These are phyloP conservation scores for Pisolithus marmoratus DNA, from an alignment of 768 basidiomycete genomes.

Conservation along the genomic window DNA sequence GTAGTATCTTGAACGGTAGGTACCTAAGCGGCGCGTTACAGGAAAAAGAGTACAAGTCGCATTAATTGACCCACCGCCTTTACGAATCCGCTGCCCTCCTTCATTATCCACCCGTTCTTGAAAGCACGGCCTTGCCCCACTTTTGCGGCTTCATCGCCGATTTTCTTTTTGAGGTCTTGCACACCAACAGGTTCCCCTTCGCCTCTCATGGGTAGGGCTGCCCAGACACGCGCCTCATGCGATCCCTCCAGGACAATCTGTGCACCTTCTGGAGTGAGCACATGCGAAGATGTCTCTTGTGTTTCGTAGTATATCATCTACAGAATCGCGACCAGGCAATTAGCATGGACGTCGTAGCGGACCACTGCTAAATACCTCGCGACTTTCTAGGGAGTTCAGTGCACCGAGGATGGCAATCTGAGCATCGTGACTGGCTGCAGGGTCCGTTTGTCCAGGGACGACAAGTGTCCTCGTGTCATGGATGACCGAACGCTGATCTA, in stretches of 20 bases:
- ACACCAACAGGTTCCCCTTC: conserved; percentile 60
- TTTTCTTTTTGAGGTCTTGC: conserved; percentile 60
- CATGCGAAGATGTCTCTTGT: conserved; percentile 70
- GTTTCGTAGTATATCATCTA: conserved; percentile 83
- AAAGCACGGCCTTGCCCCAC: conserved; percentile 94
- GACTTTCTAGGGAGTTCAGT: conserved; percentile 82
- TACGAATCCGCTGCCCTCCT: conserved; percentile 83
- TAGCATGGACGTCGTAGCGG: conserved; percentile 6
- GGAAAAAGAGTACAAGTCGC: background rate
- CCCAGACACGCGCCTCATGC: conserved; percentile 95
- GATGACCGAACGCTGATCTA: conserved; percentile 52
- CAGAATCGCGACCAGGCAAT: background rate
- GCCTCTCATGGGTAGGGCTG: conserved; percentile 67
- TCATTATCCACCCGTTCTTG: conserved; percentile 95
- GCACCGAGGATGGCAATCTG: conserved; percentile 86
- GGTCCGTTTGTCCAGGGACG: conserved; percentile 55
- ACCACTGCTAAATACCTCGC: conserved; percentile 50
- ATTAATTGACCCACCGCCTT: conserved; percentile 57
- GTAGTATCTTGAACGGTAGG: conserved; percentile 68
- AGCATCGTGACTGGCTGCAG: conserved; percentile 62
- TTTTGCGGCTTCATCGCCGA: conserved; percentile 88
- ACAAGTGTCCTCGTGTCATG: conserved; percentile 63
- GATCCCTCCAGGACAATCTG: conserved; percentile 79
- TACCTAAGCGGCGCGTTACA: conserved; percentile 38
- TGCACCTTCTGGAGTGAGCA: conserved; percentile 75